These are phyloP conservation scores for Dictyostelium purpureum DNA, from an alignment of 78 protist species.

Conservation along the genomic window DNA sequence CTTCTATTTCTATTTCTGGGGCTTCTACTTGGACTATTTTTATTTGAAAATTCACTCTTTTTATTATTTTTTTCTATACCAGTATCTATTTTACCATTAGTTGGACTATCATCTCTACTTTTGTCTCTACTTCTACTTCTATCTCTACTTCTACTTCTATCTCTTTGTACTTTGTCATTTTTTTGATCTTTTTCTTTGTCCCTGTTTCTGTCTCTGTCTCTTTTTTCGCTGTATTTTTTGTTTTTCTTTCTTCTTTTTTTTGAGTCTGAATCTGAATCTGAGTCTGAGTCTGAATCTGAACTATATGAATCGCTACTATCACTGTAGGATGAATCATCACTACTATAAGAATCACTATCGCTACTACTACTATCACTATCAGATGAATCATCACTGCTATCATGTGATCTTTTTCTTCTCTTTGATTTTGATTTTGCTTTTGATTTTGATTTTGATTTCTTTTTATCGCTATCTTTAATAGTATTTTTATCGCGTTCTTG, in stretches of 20 bases:
- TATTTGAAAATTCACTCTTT: too few relatives aligned
- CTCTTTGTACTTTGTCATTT: not conserved
- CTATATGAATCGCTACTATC: not conserved
- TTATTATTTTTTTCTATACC: too few relatives aligned
- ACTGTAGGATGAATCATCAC: not conserved
- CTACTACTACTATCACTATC: not conserved
- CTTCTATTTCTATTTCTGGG: not conserved
- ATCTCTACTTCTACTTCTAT: not conserved
- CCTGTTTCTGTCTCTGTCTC: not conserved
- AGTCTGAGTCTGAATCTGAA: not conserved
- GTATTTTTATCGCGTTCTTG: not conserved
- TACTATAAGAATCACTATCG: not conserved
- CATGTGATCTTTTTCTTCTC: not conserved
- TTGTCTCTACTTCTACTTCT: not conserved
- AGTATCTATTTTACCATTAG: too few relatives aligned
- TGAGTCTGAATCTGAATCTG: not conserved
- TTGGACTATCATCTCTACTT: not conserved
- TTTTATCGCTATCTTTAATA: not conserved
- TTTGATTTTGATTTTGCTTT: not conserved
- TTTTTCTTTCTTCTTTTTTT: not conserved
- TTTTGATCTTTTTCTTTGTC: not conserved
- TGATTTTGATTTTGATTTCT: not conserved
- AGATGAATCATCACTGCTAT: not conserved
- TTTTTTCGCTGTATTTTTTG: not conserved
- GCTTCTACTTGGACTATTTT: too few relatives aligned